Conservation (phyloP, 1,284 basidiomycete species). For the Pisolithus thermaeus region DNA sequence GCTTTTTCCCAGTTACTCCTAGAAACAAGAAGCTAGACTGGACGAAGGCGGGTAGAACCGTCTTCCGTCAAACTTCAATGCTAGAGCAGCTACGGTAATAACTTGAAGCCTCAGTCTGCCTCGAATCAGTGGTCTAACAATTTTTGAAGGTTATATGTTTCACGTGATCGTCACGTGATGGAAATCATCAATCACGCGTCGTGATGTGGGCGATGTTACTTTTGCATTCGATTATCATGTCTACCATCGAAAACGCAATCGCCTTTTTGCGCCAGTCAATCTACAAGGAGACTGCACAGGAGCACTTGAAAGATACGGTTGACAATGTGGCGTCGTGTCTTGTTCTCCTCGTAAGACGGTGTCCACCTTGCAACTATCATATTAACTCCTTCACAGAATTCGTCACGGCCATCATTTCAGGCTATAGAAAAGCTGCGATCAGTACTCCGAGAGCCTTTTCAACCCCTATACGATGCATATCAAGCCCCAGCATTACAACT, state of each 20-base stretch:
- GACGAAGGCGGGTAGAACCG: too few species aligned
- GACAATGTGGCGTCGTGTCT: constrained; percentile 26
- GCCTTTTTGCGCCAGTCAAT: constrained; percentile 19
- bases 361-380: not conserved
- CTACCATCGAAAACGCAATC: constrained; percentile 17
- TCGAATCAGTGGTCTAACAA: too few species aligned
- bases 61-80: too few species aligned
- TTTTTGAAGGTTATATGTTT: constrained; percentile 6
- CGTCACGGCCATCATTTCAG: constrained; percentile 25
- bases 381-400: constrained; percentile 22
- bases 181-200: constrained; percentile 27
- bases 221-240: constrained; percentile 9
- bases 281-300: constrained; percentile 9
- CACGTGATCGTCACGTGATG: constrained; percentile 23
- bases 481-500: constrained; percentile 29
- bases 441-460: constrained; percentile 30
- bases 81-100: too few species aligned
- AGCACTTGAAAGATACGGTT: constrained; percentile 18
- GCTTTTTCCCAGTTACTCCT: too few species aligned
- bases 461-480: constrained; percentile 33
- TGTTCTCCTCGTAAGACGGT: constrained; percentile 27
- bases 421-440: constrained; percentile 25
- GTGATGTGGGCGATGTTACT: not conserved
- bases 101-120: too few species aligned
- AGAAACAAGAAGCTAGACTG: too few species aligned